A percentile compares a stretch with the other conserved stretches of the same genome.
Conservation (phyloP, 257 asterid species). For the Fraxinus americana region DNA sequence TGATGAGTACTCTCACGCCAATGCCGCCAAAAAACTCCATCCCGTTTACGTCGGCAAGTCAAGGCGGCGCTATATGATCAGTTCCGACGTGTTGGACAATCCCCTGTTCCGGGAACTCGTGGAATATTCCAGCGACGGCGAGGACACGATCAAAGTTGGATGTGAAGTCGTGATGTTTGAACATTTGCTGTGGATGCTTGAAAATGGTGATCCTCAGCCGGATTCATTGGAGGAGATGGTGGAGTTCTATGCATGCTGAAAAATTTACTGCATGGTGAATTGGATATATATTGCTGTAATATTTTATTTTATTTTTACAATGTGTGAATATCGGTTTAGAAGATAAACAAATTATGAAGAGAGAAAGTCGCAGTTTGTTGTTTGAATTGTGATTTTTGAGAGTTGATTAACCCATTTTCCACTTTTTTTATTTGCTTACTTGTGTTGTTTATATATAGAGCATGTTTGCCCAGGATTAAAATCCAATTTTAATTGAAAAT, state of each 20-base stretch:
- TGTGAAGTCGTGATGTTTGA: constrained; percentile 95
- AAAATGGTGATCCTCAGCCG: constrained; percentile 84
- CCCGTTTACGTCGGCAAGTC: constrained; percentile 93
- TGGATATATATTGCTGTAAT: background rate
- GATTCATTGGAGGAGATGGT: constrained; percentile 79
- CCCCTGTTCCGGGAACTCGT: constrained; percentile 88
- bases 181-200: constrained; percentile 85
- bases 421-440: background rate
- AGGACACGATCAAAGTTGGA: constrained; percentile 51
- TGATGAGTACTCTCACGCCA: constrained; percentile 12
- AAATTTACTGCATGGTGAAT: background rate
- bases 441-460: background rate
- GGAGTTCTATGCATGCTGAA: constrained; percentile 71
- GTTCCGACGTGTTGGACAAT: constrained; percentile 75
- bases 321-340: constrained; percentile 33
- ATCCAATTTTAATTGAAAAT: no score
- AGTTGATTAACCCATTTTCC: constrained; percentile 29
- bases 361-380: constrained; percentile 15
- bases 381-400: constrained; percentile 13
- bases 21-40: constrained; percentile 41
- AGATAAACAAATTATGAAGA: background rate
- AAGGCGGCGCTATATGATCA: constrained; percentile 72
- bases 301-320: background rate
- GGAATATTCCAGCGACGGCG: constrained; percentile 38
- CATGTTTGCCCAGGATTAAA: no score